Percentiles rank a stretch among this genome's conserved stretches.
Conservation (phyloP, 768 basidiomycete species). For the Suillus brevipes region DNA sequence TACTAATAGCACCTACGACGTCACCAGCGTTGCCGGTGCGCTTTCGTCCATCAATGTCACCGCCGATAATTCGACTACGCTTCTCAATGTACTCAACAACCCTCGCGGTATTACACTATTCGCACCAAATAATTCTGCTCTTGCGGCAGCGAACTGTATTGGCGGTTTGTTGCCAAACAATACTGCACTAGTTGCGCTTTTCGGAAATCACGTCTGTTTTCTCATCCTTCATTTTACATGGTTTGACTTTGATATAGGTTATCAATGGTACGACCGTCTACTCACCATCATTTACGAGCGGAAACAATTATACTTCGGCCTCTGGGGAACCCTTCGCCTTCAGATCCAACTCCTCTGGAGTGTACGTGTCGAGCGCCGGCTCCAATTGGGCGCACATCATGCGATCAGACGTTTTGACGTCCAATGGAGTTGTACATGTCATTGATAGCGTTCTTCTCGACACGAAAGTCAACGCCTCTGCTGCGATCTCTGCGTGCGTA, state of each 20-base stretch:
- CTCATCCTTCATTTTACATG: not conserved
- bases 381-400: conserved; percentile 53
- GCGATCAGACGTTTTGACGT: conserved; percentile 55
- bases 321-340: conserved; percentile 57
- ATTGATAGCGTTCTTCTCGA: conserved; percentile 56
- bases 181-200: conserved; percentile 44
- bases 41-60: conserved; percentile 18
- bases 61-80: conserved; percentile 23
- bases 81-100: conserved; percentile 32
- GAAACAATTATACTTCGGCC: conserved; percentile 47
- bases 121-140: conserved; percentile 56
- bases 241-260: conserved; percentile 35
- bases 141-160: conserved; percentile 39
- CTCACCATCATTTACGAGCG: conserved; percentile 47
- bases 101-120: conserved; percentile 65
- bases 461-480: conserved; percentile 38
- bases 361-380: conserved; percentile 49
- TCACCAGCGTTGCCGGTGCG: conserved; percentile 40
- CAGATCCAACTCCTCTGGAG: conserved; percentile 54
- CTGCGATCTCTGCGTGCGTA: conserved; percentile 57
- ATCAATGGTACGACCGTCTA: conserved; percentile 72
- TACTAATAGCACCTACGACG: conserved; percentile 36
- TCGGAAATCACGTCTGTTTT: conserved; percentile 59
- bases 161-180: conserved; percentile 42
- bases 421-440: conserved; percentile 71